These are phyloP conservation scores for Salix arbutifolia DNA, from an alignment of 345 rosid species.

Conservation along the genomic window DNA sequence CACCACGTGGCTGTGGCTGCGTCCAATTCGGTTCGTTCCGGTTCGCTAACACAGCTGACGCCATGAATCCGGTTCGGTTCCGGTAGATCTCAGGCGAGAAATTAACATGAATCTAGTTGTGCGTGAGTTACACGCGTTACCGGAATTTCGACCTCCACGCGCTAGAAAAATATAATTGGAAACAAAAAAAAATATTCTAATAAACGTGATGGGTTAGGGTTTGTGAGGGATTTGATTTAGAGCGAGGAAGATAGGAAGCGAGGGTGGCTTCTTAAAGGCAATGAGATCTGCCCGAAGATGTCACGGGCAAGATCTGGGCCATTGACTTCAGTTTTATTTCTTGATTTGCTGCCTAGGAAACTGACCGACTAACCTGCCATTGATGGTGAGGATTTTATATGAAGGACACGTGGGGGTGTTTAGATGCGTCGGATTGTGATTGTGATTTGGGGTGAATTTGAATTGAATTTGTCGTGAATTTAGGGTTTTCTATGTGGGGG, in stretches of 20 bases:
- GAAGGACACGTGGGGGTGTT: slow-evolving; percentile 16
- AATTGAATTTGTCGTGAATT: slow-evolving; percentile 41
- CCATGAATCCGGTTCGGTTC: slow-evolving; percentile 35
- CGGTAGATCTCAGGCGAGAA: slow-evolving; percentile 18
- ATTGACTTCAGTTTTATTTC: neutral
- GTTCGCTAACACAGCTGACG: slow-evolving; percentile 51
- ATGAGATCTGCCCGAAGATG: slow-evolving; percentile 45
- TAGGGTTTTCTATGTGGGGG: slow-evolving; percentile 29
- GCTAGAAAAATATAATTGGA: neutral
- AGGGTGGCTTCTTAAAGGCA: slow-evolving; percentile 49
- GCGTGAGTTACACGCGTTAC: slow-evolving; percentile 39
- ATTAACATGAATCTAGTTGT: slow-evolving; percentile 23
- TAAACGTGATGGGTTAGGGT: slow-evolving; percentile 14
- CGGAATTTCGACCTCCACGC: slow-evolving; percentile 11
- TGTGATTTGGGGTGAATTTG: slow-evolving; percentile 39
- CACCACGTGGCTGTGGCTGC: slow-evolving; percentile 36
- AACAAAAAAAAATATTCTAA: neutral
- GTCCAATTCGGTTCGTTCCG: slow-evolving; percentile 45
- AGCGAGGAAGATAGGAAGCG: slow-evolving; percentile 42
- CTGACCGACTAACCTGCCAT: slow-evolving; percentile 49
- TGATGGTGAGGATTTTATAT: slow-evolving; percentile 28
- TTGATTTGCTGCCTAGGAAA: slow-evolving; percentile 23
- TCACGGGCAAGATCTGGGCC: slow-evolving; percentile 35
- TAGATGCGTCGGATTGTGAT: slow-evolving; percentile 15
- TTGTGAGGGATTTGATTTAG: slow-evolving; percentile 22